A percentile compares a stretch with the other conserved stretches of the same genome.
Conservation (phyloP, 2,329 filamentous ascomycete genomes). For the Venturiaceae sp. region DNA sequence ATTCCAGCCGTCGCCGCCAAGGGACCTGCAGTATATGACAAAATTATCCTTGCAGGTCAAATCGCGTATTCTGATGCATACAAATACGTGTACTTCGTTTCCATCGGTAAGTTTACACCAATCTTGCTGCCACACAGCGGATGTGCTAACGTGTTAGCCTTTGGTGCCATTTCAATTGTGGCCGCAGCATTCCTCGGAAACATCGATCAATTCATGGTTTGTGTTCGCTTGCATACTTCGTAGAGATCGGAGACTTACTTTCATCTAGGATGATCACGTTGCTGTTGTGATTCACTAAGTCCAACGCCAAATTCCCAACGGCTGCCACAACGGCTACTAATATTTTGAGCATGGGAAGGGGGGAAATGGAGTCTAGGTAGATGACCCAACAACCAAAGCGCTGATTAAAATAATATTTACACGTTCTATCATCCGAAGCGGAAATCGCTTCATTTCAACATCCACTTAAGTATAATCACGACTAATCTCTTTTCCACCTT, state of each 20-base stretch:
- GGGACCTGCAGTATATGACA: background rate
- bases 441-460: too few species aligned
- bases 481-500: too few species aligned
- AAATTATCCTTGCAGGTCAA: conserved; percentile 7
- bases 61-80: conserved; percentile 6
- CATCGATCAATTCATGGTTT: conserved; percentile 9
- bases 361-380: too few species aligned
- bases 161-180: conserved; percentile 6
- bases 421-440: too few species aligned
- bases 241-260: background rate
- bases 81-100: conserved; percentile 8
- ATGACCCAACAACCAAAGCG: too few species aligned
- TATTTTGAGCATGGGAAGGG: too few species aligned
- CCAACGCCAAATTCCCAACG: too few species aligned
- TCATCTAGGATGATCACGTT: background rate
- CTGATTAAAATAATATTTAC: too few species aligned
- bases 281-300: background rate
- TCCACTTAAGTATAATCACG: too few species aligned
- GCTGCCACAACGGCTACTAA: too few species aligned
- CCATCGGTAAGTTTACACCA: conserved; percentile 1
- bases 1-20: background rate
- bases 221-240: background rate
- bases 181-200: conserved; percentile 9
- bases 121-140: too few species aligned
- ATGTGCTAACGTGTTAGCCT: background rate